Percentiles rank a stretch among this genome's conserved stretches.
phyloP scores from a whole-genome alignment of 768 basidiomycete species.

The Phylloporus sp. region DNA sequence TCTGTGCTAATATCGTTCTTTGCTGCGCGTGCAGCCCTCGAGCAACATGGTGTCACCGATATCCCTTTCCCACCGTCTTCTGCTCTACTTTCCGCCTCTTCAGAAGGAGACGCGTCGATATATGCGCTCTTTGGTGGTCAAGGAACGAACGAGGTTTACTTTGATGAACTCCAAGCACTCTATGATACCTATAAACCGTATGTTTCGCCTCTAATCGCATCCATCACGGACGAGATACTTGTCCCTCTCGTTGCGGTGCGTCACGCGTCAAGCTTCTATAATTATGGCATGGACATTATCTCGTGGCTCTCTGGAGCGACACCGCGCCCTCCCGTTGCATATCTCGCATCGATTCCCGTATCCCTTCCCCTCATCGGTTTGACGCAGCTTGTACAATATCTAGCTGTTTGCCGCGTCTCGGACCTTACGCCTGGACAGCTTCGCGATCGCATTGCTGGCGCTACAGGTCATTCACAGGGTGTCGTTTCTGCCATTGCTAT shows the following conservation, averaged over 20 bases:
- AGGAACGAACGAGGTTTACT: slow-evolving; percentile 97
- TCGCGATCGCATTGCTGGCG: slow-evolving; percentile 69
- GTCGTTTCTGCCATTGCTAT: slow-evolving; percentile 91
- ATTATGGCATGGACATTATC: slow-evolving; percentile 73
- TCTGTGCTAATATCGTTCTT: slow-evolving; percentile 78
- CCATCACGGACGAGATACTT: slow-evolving; percentile 64
- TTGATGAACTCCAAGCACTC: slow-evolving; percentile 89
- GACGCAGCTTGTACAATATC: slow-evolving; percentile 92
- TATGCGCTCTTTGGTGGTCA: slow-evolving; percentile 98
- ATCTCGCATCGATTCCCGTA: slow-evolving; percentile 89
- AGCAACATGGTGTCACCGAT: slow-evolving; percentile 47
- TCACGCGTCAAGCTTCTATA: slow-evolving; percentile 59
- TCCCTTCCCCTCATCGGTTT: slow-evolving; percentile 96
- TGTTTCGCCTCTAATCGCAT: slow-evolving; percentile 65
- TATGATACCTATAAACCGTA: slow-evolving; percentile 92
- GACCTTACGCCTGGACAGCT: slow-evolving; percentile 78
- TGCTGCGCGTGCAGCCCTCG: slow-evolving; percentile 66
- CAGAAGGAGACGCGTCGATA: slow-evolving; percentile 62
- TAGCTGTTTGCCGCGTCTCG: slow-evolving; percentile 72
- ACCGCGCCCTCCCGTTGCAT: slow-evolving; percentile 73
- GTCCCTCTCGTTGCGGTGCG: slow-evolving; percentile 63
- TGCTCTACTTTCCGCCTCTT: slow-evolving; percentile 63
- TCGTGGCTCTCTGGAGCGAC: slow-evolving; percentile 77
- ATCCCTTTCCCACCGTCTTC: slow-evolving; percentile 62
- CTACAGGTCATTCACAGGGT: slow-evolving; percentile 97